A percentile compares a stretch with the other conserved stretches of the same genome.
Evolutionary conservation across 2,329 filamentous ascomycete species (phyloP).

Genomic region (Pyricularia pennisetigena): DNA sequence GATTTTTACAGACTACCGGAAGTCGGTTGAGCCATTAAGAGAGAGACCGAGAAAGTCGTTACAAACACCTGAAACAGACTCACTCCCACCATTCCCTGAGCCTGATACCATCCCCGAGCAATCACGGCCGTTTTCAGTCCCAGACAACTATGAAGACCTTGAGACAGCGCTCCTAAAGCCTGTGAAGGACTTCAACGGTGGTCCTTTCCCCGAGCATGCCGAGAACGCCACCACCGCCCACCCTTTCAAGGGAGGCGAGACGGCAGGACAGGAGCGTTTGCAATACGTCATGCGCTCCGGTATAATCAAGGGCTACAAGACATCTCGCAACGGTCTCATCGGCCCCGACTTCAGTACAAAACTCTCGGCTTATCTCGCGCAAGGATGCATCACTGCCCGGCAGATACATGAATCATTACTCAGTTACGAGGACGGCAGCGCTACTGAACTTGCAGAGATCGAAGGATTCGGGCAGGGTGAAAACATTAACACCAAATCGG

Average conservation of each 20-base stretch:
- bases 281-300: constrained; percentile 50
- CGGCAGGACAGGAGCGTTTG: constrained; percentile 46
- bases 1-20: constrained; percentile 66
- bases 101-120: constrained; percentile 44
- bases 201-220: constrained; percentile 38
- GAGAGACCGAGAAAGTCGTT: constrained; percentile 49
- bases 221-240: constrained; percentile 46
- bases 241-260: constrained; percentile 61
- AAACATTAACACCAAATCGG: constrained; percentile 57
- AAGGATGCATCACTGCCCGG: constrained; percentile 63
- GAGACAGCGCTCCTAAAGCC: constrained; percentile 47
- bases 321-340: constrained; percentile 61
- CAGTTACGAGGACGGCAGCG: constrained; percentile 57
- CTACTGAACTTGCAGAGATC: constrained; percentile 26
- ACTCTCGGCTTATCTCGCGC: constrained; percentile 61
- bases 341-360: constrained; percentile 68
- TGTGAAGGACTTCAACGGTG: constrained; percentile 40
- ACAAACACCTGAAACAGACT: constrained; percentile 36
- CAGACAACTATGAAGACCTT: constrained; percentile 41
- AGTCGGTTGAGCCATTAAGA: constrained; percentile 61
- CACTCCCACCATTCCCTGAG: constrained; percentile 48
- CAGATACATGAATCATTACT: constrained; percentile 61
- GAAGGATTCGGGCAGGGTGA: constrained; percentile 59
- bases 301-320: constrained; percentile 54
- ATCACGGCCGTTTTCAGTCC: constrained; percentile 51